A percentile compares a stretch with the other conserved stretches of the same genome.
Evolutionary conservation across 495 filamentous ascomycete genomes (phyloP).

Genomic region (Neurospora discreta): DNA sequence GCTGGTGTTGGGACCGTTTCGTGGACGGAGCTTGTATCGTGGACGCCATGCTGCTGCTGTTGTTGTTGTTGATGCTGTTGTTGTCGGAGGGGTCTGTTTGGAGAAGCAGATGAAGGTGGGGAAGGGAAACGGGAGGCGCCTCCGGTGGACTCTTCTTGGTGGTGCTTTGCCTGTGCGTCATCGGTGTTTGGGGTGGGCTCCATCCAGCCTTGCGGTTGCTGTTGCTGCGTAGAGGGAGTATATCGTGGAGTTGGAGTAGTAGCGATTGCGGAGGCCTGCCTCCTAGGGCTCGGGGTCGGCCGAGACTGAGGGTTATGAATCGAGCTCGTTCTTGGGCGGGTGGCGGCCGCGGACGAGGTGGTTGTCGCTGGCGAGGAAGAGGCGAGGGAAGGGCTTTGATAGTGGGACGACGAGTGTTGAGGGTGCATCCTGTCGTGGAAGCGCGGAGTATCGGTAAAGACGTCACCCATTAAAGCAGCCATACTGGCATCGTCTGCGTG

Average conservation of each 20-base stretch:
- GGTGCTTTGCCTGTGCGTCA: slow-evolving; percentile 2
- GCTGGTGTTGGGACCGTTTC: slow-evolving; percentile 8
- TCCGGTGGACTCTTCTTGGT: slow-evolving; percentile 15
- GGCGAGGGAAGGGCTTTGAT: slow-evolving; percentile 27
- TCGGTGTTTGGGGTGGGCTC: background rate
- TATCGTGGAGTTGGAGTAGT: slow-evolving; percentile 1
- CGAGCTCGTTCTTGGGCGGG: background rate
- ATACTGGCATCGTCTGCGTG: slow-evolving; percentile 24
- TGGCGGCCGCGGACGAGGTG: slow-evolving; percentile 8
- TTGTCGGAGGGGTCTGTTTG: slow-evolving; percentile 10
- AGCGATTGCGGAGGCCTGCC: slow-evolving; percentile 14
- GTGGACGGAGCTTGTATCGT: slow-evolving; percentile 8
- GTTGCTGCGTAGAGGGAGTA: slow-evolving; percentile 2
- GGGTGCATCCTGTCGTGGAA: slow-evolving; percentile 37
- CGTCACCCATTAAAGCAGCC: slow-evolving; percentile 39
- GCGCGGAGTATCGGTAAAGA: slow-evolving; percentile 31
- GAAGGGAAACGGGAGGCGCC: slow-evolving; percentile 35
- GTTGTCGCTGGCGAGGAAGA: slow-evolving; percentile 23
- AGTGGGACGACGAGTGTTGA: slow-evolving; percentile 27
- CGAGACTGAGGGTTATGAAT: slow-evolving; percentile 5
- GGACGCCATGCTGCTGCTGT: slow-evolving; percentile 29
- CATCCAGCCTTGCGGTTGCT: slow-evolving; percentile 1
- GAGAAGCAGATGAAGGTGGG: slow-evolving; percentile 37
- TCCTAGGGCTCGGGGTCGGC: slow-evolving; percentile 18
- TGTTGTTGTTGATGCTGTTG: slow-evolving; percentile 22